Base-by-base conservation (phyloP, 2,329 filamentous ascomycete genomes). In the Alternaria triticina region DNA sequence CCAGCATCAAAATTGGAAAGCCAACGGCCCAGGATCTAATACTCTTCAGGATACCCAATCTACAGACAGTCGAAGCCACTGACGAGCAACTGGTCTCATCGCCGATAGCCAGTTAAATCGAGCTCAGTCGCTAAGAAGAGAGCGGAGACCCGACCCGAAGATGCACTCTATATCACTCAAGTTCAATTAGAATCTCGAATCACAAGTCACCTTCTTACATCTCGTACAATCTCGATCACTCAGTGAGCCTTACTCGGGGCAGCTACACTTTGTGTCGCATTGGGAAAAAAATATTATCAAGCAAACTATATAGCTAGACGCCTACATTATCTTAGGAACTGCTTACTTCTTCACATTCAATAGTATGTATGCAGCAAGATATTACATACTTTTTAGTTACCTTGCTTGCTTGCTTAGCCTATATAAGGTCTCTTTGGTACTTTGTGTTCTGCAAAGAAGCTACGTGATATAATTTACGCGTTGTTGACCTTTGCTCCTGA, bases 341-440 rank as follows among this genome's bases (percentile, higher is more conserved):
- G 33, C 33, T 36, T 15, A n/a, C 13, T 36, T 36, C 13, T n/a
- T n/a, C 0, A 36, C 33, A 36, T n/a, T 36, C 5, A 4, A 36
- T n/a, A 36, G 33, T 9, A 9, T 36, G 33, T 36, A n/a, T 36
- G 13, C 33, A 36, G 33, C 33, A 36, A 33, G 6, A 33, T 33
- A 2, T 8, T 0, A 15, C 0, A 33, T 33, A 33, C 12, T 0
- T 4, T 33, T 4, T 15, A 7, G 30, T 13, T 7, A 6, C 28
- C 28, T 30, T 25, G 23, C 23, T 9, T 33, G 30, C 30, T 15
- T 15, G 30, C 13, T 8, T 33, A 1, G 30, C 30, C 30, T 1
- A 36, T 15, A 1, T 36, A 36, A 36, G 30, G 3, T 36, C 30
- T 33, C 30, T 33, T 15, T 33, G 6, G 3, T 33, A 33, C 30